phyloP scores from a whole-genome alignment of 345 rosid species.

The Eucalyptus victrix region DNA sequence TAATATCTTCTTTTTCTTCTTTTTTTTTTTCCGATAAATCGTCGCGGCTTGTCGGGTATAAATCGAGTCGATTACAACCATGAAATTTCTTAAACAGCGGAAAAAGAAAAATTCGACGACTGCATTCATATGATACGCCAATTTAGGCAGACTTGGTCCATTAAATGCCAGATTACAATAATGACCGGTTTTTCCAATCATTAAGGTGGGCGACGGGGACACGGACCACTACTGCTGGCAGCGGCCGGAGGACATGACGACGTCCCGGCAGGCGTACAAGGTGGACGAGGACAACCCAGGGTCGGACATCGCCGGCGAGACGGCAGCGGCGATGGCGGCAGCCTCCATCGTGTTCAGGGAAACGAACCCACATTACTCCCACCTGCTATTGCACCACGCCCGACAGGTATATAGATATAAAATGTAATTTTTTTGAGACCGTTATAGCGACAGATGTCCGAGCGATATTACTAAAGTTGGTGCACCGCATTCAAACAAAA shows the following conservation, averaged over 20 bases:
- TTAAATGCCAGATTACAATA: too few relatives aligned
- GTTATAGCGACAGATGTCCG: background rate
- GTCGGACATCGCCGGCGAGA: conserved; percentile 72
- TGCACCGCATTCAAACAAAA: background rate
- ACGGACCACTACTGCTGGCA: conserved; percentile 97
- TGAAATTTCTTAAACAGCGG: too few relatives aligned
- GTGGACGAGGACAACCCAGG: conserved; percentile 69
- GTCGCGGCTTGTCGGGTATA: too few relatives aligned
- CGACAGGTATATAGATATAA: conserved; percentile 21
- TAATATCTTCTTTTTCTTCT: too few relatives aligned
- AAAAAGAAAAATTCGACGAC: too few relatives aligned
- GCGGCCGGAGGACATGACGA: conserved; percentile 96
- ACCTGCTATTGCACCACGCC: conserved; percentile 64
- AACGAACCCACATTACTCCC: conserved; percentile 64
- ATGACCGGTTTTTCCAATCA: background rate
- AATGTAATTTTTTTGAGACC: background rate
- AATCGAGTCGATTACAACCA: too few relatives aligned
- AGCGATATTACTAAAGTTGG: background rate
- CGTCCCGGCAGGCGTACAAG: conserved; percentile 53
- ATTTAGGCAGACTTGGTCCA: too few relatives aligned
- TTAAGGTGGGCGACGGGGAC: conserved; percentile 79
- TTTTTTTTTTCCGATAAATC: too few relatives aligned
- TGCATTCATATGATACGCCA: too few relatives aligned
- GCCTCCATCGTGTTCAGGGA: conserved; percentile 66
- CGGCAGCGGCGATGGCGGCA: conserved; percentile 88